Evolutionary conservation across 2,329 filamentous ascomycete species (phyloP).

Genomic region (Passalora sequoiae): DNA sequence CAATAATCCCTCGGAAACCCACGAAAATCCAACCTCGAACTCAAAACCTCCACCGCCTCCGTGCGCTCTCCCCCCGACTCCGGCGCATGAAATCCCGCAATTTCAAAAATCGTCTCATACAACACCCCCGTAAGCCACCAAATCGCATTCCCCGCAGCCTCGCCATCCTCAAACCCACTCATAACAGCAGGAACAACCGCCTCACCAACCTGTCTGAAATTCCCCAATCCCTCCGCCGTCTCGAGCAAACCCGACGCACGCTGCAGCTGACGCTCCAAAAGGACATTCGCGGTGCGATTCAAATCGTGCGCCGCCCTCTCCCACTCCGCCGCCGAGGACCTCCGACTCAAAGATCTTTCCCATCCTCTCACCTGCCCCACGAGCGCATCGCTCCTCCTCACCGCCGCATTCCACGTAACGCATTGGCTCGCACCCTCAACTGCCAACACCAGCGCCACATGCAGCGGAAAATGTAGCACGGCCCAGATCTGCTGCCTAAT

Average conservation of each 20-base stretch:
- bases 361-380: neutral
- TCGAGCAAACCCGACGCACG: constrained; percentile 2
- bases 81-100: constrained; percentile 14
- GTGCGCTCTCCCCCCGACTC: neutral
- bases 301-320: constrained; percentile 1
- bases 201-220: constrained; percentile 3
- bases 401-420: constrained; percentile 30
- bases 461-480: constrained; percentile 26
- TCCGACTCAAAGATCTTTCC: neutral
- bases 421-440: constrained; percentile 30
- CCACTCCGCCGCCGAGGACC: neutral
- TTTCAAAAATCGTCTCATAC: constrained; percentile 14
- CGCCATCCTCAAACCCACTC: constrained; percentile 5
- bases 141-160: constrained; percentile 9
- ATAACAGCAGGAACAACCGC: constrained; percentile 10
- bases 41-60: neutral
- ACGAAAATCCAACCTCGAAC: constrained; percentile 5
- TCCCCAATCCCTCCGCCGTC: constrained; percentile 6
- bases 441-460: constrained; percentile 16
- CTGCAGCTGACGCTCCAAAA: constrained; percentile 4
- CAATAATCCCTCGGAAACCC: neutral
- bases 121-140: constrained; percentile 12
- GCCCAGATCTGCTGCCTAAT: constrained; percentile 26
- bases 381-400: constrained; percentile 10
- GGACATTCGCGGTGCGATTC: constrained; percentile 7